These are phyloP conservation scores for Cyclotella distinguenda DNA, from an alignment of 108 stramenopile genomes.

Conservation along the genomic window DNA sequence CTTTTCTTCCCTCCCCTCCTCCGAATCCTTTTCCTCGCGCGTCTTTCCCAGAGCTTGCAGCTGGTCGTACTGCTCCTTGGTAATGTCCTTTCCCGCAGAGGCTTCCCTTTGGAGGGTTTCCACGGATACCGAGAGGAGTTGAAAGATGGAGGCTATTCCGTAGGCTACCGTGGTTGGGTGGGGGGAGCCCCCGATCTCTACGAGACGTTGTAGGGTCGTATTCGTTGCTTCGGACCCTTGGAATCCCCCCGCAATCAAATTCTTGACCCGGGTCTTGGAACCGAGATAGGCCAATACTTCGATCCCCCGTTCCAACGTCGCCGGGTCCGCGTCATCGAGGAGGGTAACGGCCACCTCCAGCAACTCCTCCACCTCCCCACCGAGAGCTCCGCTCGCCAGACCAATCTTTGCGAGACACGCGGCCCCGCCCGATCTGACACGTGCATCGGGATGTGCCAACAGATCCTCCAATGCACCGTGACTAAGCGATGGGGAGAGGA, in stretches of 20 bases:
- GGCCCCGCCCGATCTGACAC: slow-evolving; percentile 80
- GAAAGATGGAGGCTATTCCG: slow-evolving; percentile 86
- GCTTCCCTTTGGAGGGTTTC: slow-evolving; percentile 86
- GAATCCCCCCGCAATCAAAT: slow-evolving; percentile 89
- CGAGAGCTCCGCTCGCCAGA: slow-evolving; percentile 63
- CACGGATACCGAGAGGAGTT: slow-evolving; percentile 78
- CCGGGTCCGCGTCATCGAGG: slow-evolving; percentile 62
- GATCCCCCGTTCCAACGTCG: slow-evolving; percentile 87
- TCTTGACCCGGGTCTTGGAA: slow-evolving; percentile 87
- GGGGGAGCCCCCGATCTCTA: slow-evolving; percentile 62
- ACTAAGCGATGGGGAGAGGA: slow-evolving; percentile 54
- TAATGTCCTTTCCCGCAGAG: slow-evolving; percentile 91
- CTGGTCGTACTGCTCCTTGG: slow-evolving; percentile 96
- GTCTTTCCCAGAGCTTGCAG: slow-evolving; percentile 84
- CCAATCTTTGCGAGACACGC: slow-evolving; percentile 86
- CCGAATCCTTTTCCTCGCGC: slow-evolving; percentile 75
- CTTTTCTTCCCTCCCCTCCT: slow-evolving; percentile 53
- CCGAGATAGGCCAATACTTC: slow-evolving; percentile 90
- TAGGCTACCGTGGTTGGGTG: slow-evolving; percentile 77
- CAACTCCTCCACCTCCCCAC: slow-evolving; percentile 71
- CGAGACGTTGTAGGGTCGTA: slow-evolving; percentile 72
- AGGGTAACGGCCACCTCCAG: slow-evolving; percentile 79
- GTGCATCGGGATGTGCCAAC: slow-evolving; percentile 58
- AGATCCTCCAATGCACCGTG: slow-evolving; percentile 60
- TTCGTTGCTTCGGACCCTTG: slow-evolving; percentile 31